Evolutionary conservation across 345 rosid genomes (phyloP), one percentile per base, ranked within the genome.

Genomic region (Kandelia obovata): DNA sequence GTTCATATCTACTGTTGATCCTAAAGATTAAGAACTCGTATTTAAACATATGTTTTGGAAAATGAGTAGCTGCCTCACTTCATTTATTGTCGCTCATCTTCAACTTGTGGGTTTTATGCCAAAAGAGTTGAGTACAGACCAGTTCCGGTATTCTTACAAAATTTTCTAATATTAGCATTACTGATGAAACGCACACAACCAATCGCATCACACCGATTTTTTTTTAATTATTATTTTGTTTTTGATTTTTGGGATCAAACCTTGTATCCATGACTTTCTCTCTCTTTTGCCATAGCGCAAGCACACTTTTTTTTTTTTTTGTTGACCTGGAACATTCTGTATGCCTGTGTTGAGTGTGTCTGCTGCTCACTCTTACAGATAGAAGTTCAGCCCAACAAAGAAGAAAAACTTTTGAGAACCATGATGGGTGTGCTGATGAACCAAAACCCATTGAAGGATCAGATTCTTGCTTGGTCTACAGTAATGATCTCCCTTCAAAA

Each of bases 391-490:
- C 31, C 75, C 81, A 73, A 35, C 69, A 76, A 61, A 75, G 83
- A 69, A 81, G 80, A 67, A 81, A 58, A 61, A 67, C 74, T 77
- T 79, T 73, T 62, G 86, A 81, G 59, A 75, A 63, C 5, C 78
- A 70, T 73, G 73, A 64, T 63, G 79, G 67, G 23, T 71, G 69
- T 59, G 71, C 72, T 31, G 83, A 74, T 71, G 83, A 82, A 73
- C 76, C 31, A 64, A 79, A 80, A 67, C 65, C 73, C 23, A 31
- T 70, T 62, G 81, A 79, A 79, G 85, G 81, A 75, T 77, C 85
- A n/a, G 89, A 85, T 79, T 81, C 83, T 57, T 77, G 70, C 4
- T 53, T 76, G 58, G 60, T 72, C 53, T 34, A 68, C 83, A 34
- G 20, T 64, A 25, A 21, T 56, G 35, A 73, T 15, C 32, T 52